phyloP scores from a whole-genome alignment of 1,284 basidiomycete species.

The Tilletia indica region DNA sequence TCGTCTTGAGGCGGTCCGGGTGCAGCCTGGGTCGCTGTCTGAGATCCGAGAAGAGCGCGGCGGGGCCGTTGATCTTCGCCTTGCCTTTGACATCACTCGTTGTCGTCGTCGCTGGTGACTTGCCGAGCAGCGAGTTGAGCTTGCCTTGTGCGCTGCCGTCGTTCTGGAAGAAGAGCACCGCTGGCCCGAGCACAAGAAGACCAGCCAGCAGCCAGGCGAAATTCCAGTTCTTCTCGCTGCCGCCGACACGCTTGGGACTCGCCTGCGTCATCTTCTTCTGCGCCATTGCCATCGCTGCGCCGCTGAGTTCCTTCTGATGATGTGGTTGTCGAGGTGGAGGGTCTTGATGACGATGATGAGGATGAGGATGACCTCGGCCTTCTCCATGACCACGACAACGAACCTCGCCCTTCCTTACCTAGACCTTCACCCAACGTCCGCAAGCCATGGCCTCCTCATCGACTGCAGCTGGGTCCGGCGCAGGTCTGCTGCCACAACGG shows the following conservation, averaged over 20 bases:
- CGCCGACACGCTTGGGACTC: not conserved
- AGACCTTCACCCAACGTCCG: too few species aligned
- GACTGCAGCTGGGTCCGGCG: too few species aligned
- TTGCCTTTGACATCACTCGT: not conserved
- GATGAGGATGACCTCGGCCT: too few species aligned
- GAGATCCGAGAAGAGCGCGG: not conserved
- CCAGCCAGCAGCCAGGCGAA: not conserved
- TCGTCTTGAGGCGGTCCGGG: constrained; percentile 45
- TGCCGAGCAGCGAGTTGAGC: constrained; percentile 1
- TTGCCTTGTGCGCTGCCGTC: not conserved
- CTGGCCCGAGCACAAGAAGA: constrained; percentile 11
- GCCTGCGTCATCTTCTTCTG: too few species aligned
- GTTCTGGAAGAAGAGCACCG: not conserved
- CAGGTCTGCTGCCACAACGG: not conserved
- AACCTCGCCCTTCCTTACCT: too few species aligned
- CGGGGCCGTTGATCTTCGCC: not conserved
- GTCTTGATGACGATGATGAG: too few species aligned
- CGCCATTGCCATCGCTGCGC: too few species aligned
- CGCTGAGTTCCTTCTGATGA: too few species aligned
- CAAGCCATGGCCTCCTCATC: too few species aligned
- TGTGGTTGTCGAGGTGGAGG: too few species aligned
- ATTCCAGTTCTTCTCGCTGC: not conserved
- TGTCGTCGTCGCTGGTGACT: not conserved
- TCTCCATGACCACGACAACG: too few species aligned
- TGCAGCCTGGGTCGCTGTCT: constrained; percentile 40